These are phyloP conservation scores for Fusarium coicis DNA, from an alignment of 2,329 filamentous ascomycete species.

Conservation along the genomic window DNA sequence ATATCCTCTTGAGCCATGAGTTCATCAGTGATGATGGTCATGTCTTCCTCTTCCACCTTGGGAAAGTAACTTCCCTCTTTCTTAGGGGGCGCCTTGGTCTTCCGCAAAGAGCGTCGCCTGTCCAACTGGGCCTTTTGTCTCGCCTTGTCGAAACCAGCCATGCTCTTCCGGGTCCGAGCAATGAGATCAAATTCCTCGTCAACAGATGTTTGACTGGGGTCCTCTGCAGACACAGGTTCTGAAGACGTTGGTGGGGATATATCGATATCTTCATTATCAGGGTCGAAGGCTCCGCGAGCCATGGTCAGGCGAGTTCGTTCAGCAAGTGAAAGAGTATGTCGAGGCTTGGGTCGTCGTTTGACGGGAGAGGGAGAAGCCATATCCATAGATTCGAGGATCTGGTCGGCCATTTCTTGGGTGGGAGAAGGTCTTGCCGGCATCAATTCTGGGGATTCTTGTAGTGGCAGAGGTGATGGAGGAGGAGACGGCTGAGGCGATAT, in stretches of 20 bases:
- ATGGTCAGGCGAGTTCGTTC: conserved; percentile 88
- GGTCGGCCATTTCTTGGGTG: conserved; percentile 64
- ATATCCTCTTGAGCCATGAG: conserved; percentile 80
- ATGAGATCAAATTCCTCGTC: conserved; percentile 59
- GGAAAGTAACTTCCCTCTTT: conserved; percentile 60
- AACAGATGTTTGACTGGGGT: conserved; percentile 27
- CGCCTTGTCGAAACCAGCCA: conserved; percentile 70
- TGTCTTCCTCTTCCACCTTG: conserved; percentile 56
- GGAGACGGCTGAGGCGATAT: conserved; percentile 8
- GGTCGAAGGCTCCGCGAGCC: conserved; percentile 64
- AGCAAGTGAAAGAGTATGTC: conserved; percentile 71
- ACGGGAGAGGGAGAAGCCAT: conserved; percentile 67
- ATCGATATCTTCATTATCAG: conserved; percentile 47
- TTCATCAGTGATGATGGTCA: conserved; percentile 70
- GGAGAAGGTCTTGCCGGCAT: conserved; percentile 28
- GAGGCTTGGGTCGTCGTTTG: conserved; percentile 57
- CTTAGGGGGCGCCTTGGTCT: conserved; percentile 52
- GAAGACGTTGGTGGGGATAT: conserved; percentile 28
- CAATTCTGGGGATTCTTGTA: conserved; percentile 20
- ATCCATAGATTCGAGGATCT: conserved; percentile 66
- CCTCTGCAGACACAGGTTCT: conserved; percentile 19
- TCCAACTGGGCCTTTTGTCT: conserved; percentile 70
- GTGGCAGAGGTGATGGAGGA: neutral
- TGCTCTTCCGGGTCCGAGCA: conserved; percentile 68
- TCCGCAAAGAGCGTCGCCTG: conserved; percentile 61